Percentiles rank a stretch among this genome's conserved stretches.
Evolutionary conservation across 176 grass and related monocot species (phyloP).

Genomic region (Ananas comosus): DNA sequence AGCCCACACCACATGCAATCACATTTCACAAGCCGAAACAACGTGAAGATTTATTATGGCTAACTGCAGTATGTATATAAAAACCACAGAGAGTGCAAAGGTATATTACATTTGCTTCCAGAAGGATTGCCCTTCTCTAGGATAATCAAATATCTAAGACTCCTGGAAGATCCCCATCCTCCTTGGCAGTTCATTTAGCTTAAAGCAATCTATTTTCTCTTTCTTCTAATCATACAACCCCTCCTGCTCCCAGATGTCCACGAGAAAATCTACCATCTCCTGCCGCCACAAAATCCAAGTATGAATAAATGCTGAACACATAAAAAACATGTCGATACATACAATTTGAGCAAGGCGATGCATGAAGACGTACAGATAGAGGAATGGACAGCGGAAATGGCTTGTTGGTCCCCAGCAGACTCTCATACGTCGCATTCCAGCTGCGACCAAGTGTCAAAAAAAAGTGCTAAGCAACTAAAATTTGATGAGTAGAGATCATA

Average conservation of each 20-base stretch:
- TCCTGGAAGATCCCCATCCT: conserved; percentile 11
- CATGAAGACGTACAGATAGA: conserved; percentile 48
- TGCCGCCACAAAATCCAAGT: conserved; percentile 27
- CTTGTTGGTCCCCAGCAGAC: conserved; percentile 79
- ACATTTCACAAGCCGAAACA: no score
- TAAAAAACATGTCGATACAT: no score
- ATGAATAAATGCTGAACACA: neutral
- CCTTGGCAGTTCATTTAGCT: neutral
- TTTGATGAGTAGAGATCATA: neutral
- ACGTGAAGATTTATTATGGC: no score
- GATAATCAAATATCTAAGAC: conserved; percentile 22
- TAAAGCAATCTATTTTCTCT: conserved; percentile 10
- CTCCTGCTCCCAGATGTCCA: conserved; percentile 87
- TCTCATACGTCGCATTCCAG: conserved; percentile 81
- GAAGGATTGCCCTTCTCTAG: conserved; percentile 20
- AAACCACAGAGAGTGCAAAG: no score
- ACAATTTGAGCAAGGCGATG: neutral
- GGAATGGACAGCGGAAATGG: conserved; percentile 61
- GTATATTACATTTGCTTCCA: conserved; percentile 28
- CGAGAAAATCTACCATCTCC: conserved; percentile 97
- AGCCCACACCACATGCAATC: no score
- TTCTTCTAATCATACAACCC: conserved; percentile 65
- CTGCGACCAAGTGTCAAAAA: conserved; percentile 33
- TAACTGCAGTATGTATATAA: no score
- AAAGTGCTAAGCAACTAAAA: neutral